Evolutionary conservation across 2,329 filamentous ascomycete species (phyloP).

Genomic region (Fusarium tricinctum): DNA sequence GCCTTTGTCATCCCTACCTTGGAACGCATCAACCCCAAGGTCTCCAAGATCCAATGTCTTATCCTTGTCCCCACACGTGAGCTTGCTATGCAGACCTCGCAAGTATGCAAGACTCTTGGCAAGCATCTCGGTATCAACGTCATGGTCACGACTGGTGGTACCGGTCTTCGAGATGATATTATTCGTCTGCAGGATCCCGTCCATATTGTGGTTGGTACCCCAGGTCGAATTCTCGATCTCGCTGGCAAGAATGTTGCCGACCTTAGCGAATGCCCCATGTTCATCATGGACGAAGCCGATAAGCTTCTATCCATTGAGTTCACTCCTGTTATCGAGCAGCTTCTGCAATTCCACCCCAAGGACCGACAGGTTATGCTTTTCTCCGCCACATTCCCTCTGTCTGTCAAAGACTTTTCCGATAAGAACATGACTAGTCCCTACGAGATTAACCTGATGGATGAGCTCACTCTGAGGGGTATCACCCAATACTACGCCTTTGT

Average conservation of each 20-base stretch:
- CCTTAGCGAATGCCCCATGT: slow-evolving; percentile 94
- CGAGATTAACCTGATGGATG: slow-evolving; percentile 99
- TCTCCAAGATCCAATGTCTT: slow-evolving; percentile 94
- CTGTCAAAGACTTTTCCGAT: slow-evolving; percentile 97
- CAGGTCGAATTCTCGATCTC: slow-evolving; percentile 94
- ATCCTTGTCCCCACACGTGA: slow-evolving; percentile 98
- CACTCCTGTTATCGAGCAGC: slow-evolving; percentile 95
- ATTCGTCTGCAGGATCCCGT: slow-evolving; percentile 93
- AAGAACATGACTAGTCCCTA: slow-evolving; percentile 98
- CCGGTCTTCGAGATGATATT: slow-evolving; percentile 95
- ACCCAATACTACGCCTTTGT: slow-evolving; percentile 99
- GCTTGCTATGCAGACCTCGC: slow-evolving; percentile 96
- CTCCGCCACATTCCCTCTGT: slow-evolving; percentile 96
- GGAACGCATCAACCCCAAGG: slow-evolving; percentile 96
- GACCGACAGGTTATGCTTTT: slow-evolving; percentile 99
- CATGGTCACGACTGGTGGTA: slow-evolving; percentile 99
- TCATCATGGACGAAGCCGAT: slow-evolving; percentile 99
- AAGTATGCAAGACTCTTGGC: slow-evolving; percentile 98
- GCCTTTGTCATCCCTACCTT: slow-evolving; percentile 97
- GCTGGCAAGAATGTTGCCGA: slow-evolving; percentile 97
- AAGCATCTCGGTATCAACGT: slow-evolving; percentile 98
- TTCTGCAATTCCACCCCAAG: slow-evolving; percentile 94
- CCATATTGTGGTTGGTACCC: slow-evolving; percentile 97
- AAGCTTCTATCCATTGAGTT: slow-evolving; percentile 98
- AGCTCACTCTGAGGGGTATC: slow-evolving; percentile 96